phyloP scores from a whole-genome alignment of 169 alveolate genomes.

The Perkinsus marinus region DNA sequence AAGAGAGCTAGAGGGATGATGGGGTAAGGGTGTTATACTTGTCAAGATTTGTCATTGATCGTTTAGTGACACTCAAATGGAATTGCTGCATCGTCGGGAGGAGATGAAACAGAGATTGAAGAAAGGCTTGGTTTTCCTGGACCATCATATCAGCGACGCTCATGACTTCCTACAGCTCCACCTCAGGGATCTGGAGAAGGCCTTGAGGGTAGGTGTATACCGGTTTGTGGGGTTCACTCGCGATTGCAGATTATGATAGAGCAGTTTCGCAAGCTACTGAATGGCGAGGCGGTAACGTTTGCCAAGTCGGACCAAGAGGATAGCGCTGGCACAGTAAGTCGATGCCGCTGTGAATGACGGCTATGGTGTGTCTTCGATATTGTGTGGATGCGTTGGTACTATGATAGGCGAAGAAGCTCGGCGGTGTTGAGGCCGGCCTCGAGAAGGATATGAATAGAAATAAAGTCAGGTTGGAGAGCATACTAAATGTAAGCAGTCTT shows the following conservation, averaged over 20 bases:
- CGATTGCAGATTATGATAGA: neutral
- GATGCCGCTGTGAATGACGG: too few relatives aligned
- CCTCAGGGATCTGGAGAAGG: neutral
- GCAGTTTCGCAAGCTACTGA: neutral
- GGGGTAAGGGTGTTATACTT: neutral
- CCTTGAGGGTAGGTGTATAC: neutral
- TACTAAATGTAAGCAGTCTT: neutral
- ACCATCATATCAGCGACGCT: neutral
- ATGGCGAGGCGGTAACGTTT: neutral
- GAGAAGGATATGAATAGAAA: neutral
- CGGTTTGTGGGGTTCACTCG: neutral
- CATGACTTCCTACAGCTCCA: neutral
- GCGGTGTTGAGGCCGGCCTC: neutral
- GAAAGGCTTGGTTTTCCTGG: neutral
- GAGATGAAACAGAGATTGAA: neutral
- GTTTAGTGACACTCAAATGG: neutral
- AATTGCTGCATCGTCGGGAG: neutral
- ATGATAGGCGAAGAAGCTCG: neutral
- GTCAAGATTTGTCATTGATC: neutral
- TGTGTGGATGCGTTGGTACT: neutral
- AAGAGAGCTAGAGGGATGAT: neutral
- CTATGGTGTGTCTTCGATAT: too few relatives aligned
- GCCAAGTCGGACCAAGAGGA: neutral
- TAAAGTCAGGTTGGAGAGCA: neutral
- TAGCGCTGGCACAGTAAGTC: neutral